Evolutionary conservation across 129 eudicot species (phyloP), one percentile per base, ranked within the genome.

Genomic region (Chrysanthemum seticuspe): DNA sequence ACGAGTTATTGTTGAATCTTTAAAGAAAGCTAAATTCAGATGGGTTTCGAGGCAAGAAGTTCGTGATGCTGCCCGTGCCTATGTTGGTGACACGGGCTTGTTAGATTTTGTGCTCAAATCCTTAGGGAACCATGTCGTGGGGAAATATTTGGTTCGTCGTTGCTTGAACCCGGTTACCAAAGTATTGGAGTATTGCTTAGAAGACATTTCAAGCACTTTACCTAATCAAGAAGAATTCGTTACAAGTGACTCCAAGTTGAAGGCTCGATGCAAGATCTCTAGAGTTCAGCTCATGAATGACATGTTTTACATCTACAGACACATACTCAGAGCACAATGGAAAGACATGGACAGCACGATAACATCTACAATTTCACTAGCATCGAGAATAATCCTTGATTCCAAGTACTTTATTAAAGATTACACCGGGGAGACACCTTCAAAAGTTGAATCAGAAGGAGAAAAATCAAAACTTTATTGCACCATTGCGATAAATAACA

Each of bases 31-130:
- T 12, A 96, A 90, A 59, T 85, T 78, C 13, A 74, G 89, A 62
- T 94, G 99, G 99, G 86, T 94, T 12, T 94, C 99, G 0, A 88
- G 99, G 65, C 99, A 94, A 83, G 93, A 90, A 58, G 99, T 94
- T 6, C 77, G 99, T 10, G 99, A 94, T 79, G 87, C 91, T 36
- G 99, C 99, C 18, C 92, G 99, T n/a, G 87, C 85, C 13, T 85
- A 90, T 58, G 93, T 94, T 70, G 99, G 99, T 65, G 99, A 94
- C 78, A 94, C 99, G 2, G 99, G 99, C 0, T 72, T 94, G 59
- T 50, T 94, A 8, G 99, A 94, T 86, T 94, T 94, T 40, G 99
- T 94, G 64, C 91, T 94, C 40, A 94, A 94, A 80, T 94, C 99
- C 3, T 74, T 94, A 27, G 99, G 99, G 57, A 90, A 94, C 71